Conservation (phyloP, 2,329 filamentous ascomycete species). For the Immersiporthe knoxdaviesiana region DNA sequence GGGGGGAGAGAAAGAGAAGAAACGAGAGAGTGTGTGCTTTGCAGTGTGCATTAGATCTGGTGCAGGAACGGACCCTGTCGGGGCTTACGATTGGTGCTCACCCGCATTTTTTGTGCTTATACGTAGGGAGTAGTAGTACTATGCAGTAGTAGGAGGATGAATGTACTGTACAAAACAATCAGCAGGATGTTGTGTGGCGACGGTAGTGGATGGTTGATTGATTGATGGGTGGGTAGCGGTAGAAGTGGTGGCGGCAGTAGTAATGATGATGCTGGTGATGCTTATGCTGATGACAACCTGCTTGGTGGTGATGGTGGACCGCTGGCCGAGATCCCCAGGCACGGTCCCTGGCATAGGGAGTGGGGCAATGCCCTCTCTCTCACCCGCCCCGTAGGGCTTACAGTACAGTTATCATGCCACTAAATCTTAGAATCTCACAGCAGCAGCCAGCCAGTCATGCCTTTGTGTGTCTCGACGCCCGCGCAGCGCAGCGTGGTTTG, state of each 20-base stretch:
- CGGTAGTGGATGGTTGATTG: neutral
- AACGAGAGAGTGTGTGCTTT: neutral
- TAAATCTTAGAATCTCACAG: conserved; percentile 3
- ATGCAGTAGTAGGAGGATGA: too few relatives aligned
- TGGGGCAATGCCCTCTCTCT: neutral
- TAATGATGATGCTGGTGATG: too few relatives aligned
- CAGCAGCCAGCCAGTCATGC: conserved; percentile 4
- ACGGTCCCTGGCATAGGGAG: conserved; percentile 11
- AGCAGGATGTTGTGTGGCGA: conserved; percentile 11
- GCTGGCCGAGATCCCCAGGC: conserved; percentile 11
- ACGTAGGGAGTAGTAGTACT: neutral
- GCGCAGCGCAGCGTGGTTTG: conserved; percentile 8
- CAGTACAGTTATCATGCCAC: neutral
- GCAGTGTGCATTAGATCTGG: neutral
- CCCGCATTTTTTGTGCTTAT: neutral
- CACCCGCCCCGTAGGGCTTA: conserved; percentile 3
- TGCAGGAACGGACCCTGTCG: neutral
- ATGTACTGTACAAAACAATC: too few relatives aligned
- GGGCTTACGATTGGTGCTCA: conserved; percentile 12
- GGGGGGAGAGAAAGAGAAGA: too few relatives aligned
- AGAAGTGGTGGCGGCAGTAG: too few relatives aligned
- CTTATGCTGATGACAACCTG: too few relatives aligned
- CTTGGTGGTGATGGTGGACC: neutral
- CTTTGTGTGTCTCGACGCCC: neutral
- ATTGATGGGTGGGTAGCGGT: neutral